A percentile compares a stretch with the other conserved stretches of the same genome.
phyloP scores from a whole-genome alignment of 2,329 filamentous ascomycete species.

The Knufia fluminis region DNA sequence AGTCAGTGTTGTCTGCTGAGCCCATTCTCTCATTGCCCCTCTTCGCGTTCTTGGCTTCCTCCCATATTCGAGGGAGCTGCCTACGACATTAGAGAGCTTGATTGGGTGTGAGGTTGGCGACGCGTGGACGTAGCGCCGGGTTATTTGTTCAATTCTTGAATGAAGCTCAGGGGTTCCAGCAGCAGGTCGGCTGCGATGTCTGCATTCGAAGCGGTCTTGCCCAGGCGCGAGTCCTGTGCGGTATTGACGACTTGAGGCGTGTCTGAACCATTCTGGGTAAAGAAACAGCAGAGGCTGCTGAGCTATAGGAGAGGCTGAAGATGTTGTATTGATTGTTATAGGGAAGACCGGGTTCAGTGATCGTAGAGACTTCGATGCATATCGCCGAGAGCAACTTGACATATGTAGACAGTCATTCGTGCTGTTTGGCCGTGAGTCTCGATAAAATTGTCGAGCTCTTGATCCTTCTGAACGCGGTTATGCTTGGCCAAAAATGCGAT shows the following conservation, averaged over 20 bases:
- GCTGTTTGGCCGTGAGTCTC: not conserved
- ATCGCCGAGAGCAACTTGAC: slow-evolving; percentile 2
- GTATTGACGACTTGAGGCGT: slow-evolving; percentile 2
- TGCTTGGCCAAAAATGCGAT: not conserved
- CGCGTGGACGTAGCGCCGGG: not conserved
- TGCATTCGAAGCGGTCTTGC: not conserved
- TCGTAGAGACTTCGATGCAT: slow-evolving; percentile 5
- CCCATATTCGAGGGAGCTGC: no score
- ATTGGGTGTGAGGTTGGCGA: no score
- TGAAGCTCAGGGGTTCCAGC: not conserved
- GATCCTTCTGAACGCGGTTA: not conserved
- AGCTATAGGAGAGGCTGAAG: not conserved
- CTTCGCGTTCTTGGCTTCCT: no score
- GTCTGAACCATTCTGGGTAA: slow-evolving; percentile 8
- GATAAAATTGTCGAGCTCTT: not conserved
- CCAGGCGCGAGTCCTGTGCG: slow-evolving; percentile 6
- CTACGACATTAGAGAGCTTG: no score
- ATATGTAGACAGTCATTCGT: slow-evolving; percentile 9
- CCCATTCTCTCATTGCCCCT: no score
- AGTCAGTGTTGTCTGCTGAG: no score
- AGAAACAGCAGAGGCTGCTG: slow-evolving; percentile 9
- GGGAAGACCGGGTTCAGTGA: not conserved
- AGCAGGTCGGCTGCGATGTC: not conserved
- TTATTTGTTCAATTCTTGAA: not conserved
- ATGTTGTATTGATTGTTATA: not conserved